A percentile compares a stretch with the other conserved stretches of the same genome.
These are phyloP conservation scores for Pyrenochaeta sp. DNA, from an alignment of 2,329 filamentous ascomycete species.

Conservation along the genomic window DNA sequence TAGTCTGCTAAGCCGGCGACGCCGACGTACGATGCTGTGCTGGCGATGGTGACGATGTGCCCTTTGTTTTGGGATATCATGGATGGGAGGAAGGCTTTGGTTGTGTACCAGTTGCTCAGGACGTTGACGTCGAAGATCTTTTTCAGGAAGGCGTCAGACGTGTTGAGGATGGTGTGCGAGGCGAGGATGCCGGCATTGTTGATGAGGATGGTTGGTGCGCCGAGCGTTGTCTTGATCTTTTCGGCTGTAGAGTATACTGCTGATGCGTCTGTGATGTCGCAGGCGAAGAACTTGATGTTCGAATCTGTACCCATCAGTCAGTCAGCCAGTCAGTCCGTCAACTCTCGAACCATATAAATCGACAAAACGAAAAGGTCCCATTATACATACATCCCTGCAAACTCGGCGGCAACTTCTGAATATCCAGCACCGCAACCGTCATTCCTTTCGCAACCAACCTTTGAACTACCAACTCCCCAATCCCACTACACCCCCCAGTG, in stretches of 20 bases:
- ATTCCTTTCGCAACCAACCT: conserved; percentile 36
- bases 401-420: conserved; percentile 37
- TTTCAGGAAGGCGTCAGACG: conserved; percentile 36
- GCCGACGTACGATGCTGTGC: conserved; percentile 60
- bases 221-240: conserved; percentile 29
- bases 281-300: conserved; percentile 41
- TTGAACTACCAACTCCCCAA: conserved; percentile 44
- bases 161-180: conserved; percentile 44
- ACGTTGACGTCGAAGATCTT: conserved; percentile 50
- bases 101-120: conserved; percentile 47
- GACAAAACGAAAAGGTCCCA: too few relatives aligned
- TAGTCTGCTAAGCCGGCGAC: conserved; percentile 63
- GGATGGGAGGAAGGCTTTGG: conserved; percentile 46
- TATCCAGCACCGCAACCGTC: conserved; percentile 45
- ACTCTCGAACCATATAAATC: too few relatives aligned
- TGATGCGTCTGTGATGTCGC: conserved; percentile 44
- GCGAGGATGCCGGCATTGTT: conserved; percentile 49
- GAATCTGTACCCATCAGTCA: conserved; percentile 24
- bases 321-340: too few relatives aligned
- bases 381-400: conserved; percentile 36
- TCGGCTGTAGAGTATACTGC: conserved; percentile 38
- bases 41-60: conserved; percentile 65
- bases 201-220: conserved; percentile 44
- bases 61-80: conserved; percentile 54
- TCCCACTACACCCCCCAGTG: conserved; percentile 49